Evolutionary conservation across 169 alveolate genomes (phyloP).

Genomic region (Plasmodium chabaudi): DNA sequence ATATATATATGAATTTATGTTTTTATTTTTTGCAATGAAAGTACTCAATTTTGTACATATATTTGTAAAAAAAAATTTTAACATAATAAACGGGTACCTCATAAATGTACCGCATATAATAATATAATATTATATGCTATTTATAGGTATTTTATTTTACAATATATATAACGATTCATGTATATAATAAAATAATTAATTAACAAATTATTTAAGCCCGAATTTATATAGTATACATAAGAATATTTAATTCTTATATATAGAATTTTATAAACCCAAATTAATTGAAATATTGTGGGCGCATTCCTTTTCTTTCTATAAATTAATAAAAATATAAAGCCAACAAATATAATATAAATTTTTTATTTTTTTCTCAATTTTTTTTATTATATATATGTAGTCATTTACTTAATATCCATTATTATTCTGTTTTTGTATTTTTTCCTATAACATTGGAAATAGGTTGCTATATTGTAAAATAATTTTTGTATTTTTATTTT

Average conservation of each 20-base stretch:
- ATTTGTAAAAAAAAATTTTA: too few relatives aligned
- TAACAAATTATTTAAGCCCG: conserved; percentile 1
- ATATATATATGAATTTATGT: too few relatives aligned
- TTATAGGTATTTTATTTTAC: too few relatives aligned
- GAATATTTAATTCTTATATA: not conserved
- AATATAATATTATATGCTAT: too few relatives aligned
- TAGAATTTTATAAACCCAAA: conserved; percentile 51
- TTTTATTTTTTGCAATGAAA: too few relatives aligned
- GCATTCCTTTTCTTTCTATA: not conserved
- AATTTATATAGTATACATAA: not conserved
- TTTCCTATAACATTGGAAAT: conserved; percentile 7
- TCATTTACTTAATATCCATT: conserved; percentile 1
- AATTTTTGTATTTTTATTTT: too few relatives aligned
- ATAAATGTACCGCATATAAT: too few relatives aligned
- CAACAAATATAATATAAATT: too few relatives aligned
- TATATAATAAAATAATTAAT: not conserved
- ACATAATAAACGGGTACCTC: too few relatives aligned
- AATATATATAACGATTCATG: too few relatives aligned
- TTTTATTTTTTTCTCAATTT: not conserved
- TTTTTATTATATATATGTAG: conserved; percentile 8
- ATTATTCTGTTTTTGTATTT: not conserved
- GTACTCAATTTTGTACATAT: too few relatives aligned
- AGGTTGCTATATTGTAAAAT: not conserved
- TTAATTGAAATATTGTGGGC: not conserved
- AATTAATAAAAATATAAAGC: not conserved